Conservation (phyloP, 495 filamentous ascomycete species). For the Penicillium salamii region DNA sequence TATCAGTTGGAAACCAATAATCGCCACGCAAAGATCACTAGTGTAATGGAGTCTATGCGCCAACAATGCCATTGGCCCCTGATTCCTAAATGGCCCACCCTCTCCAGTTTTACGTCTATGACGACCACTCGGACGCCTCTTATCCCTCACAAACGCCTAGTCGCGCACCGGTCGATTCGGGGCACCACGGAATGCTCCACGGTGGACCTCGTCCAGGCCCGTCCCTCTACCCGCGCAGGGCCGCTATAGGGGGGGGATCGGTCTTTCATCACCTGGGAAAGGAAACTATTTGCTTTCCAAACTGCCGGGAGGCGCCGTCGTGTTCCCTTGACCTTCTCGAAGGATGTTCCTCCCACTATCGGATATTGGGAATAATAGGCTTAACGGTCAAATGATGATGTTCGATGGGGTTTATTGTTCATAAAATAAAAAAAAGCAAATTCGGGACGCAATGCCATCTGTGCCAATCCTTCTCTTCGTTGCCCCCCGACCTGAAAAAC, state of each 20-base stretch:
- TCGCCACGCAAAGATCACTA: conserved; percentile 8
- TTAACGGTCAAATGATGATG: background rate
- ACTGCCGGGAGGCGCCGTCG: conserved; percentile 17
- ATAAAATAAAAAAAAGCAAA: background rate
- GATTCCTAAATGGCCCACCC: background rate
- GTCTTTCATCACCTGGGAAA: conserved; percentile 12
- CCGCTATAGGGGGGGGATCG: conserved; percentile 10
- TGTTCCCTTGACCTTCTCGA: conserved; percentile 25
- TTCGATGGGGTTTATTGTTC: background rate
- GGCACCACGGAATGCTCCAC: conserved; percentile 28
- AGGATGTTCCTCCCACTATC: conserved; percentile 10
- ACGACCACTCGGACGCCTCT: background rate
- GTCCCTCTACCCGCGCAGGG: conserved; percentile 17
- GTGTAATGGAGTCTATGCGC: conserved; percentile 19
- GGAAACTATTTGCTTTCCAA: conserved; percentile 22
- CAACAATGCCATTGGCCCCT: conserved; percentile 16
- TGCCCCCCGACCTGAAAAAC: conserved; percentile 1
- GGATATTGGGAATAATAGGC: conserved; percentile 7
- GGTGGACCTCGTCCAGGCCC: conserved; percentile 25
- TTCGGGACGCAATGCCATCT: background rate
- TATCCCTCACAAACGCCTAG: conserved; percentile 5
- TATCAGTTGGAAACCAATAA: conserved; percentile 4
- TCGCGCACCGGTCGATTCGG: conserved; percentile 15
- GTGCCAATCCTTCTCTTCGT: background rate
- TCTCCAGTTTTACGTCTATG: background rate